Evolutionary conservation across 192 early-diverging fungal genomes (phyloP), one percentile per base, ranked within the genome.

Genomic region (Kickxella alabastrina): DNA sequence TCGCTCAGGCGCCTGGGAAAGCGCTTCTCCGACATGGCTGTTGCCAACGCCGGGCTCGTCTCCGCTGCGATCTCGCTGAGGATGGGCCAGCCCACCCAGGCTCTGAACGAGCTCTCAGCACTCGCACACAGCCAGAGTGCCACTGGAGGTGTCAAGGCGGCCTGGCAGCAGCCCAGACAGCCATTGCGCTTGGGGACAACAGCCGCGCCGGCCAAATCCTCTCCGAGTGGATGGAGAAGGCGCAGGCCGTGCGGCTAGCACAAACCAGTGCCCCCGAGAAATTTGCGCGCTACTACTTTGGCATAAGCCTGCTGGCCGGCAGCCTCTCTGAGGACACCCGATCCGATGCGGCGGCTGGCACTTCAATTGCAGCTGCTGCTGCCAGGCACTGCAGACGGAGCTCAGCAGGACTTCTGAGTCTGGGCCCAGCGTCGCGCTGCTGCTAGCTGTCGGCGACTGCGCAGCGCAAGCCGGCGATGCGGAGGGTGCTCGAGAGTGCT

Each of bases 261-360:
- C 17, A 31, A 19, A 27, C 56, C 22, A 24, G 28, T 3, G 14
- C 41, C 4, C 52, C 71, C 7, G 52, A 25, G 2, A 24, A 34
- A 22, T 75, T 75, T 57, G 56, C 14, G 2, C 60, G 53, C 41
- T 48, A 60, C 47, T 75, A 63, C 53, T 75, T 68, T 64, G 71
- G 71, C 2, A 49, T 56, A 18, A 36, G 55, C 28, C 40, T 56
- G 48, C 52, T 75, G 23, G 29, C 34, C 35, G 34, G 18, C 41
- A 63, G 60, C 51, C 37, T 75, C 36, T 27, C 40, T 13, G 40
- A n/a, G n/a, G n/a, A n/a, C n/a, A n/a, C n/a, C n/a, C n/a, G n/a
- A n/a, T n/a, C n/a, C n/a, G n/a, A n/a, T n/a, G n/a, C n/a, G n/a
- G n/a, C n/a, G n/a, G n/a, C n/a, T n/a, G n/a, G n/a, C n/a, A n/a